Conservation (phyloP, 2,329 filamentous ascomycete species). For the Alternaria incomplexa region DNA sequence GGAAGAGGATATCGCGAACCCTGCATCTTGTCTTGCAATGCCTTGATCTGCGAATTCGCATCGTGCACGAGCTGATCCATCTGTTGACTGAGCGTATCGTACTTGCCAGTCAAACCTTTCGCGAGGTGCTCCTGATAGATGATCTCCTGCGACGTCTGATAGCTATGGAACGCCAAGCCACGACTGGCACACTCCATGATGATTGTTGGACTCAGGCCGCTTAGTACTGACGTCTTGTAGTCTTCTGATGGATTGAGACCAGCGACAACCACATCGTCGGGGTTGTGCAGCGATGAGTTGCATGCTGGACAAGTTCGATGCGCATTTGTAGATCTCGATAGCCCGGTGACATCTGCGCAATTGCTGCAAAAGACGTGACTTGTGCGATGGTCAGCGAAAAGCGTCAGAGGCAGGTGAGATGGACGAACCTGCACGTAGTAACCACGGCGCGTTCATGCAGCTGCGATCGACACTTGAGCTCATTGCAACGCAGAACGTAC, state of each 20-base stretch:
- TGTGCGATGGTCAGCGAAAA: constrained; percentile 44
- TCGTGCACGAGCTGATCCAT: constrained; percentile 77
- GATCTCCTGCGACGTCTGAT: constrained; percentile 84
- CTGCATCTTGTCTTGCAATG: constrained; percentile 68
- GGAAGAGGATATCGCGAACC: constrained; percentile 50
- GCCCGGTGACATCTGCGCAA: constrained; percentile 70
- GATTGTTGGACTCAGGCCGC: constrained; percentile 77
- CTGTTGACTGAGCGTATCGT: constrained; percentile 66
- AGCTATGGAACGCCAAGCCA: constrained; percentile 83
- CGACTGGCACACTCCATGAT: constrained; percentile 88
- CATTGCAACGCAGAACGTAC: constrained; percentile 77
- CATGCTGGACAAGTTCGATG: constrained; percentile 78
- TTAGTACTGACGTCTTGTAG: constrained; percentile 86
- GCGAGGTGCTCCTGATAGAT: constrained; percentile 79
- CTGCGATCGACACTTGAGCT: constrained; percentile 73
- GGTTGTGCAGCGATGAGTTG: constrained; percentile 67
- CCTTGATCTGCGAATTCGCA: constrained; percentile 74
- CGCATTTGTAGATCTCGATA: constrained; percentile 62
- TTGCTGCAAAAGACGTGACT: constrained; percentile 83
- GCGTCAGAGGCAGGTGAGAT: neutral
- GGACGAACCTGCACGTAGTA: constrained; percentile 80
- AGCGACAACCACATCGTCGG: constrained; percentile 75
- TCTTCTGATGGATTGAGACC: constrained; percentile 82
- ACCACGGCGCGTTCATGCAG: constrained; percentile 77
- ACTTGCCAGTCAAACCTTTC: constrained; percentile 75